Base-by-base conservation (phyloP, 306 rosid species). In the Vigna angularis region DNA sequence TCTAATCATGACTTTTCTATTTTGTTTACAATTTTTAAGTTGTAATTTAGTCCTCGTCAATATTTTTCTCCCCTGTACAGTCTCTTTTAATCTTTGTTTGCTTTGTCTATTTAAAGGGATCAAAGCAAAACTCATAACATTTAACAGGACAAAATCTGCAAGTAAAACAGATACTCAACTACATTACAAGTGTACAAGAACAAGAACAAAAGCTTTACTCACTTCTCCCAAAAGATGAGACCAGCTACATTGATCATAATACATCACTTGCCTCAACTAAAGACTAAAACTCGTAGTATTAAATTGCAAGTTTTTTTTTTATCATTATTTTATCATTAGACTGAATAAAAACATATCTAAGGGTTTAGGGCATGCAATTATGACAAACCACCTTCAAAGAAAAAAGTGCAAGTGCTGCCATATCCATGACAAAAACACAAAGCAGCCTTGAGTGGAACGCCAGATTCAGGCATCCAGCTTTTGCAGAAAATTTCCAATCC, bases 361-460 rank as follows among this genome's bases (percentile, higher is more conserved):
- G 15, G 49, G 14, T 44, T 40, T 44, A 45, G 12, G 30, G 9
- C n/a, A 16, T 62, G 11, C 3, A 30, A 61, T 45, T 42, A 69
- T 2, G 61, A 63, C 92, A 74, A 68, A 91, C 98, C 99, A 91
- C 98, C 99, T 86, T 95, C 98, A 83, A 95, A 95, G 89, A 95
- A 93, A 86, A 84, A 95, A 45, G 97, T 91, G 89, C 99, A 95
- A 66, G 99, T 95, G 70, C 90, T 93, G 59, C 98, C 99, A 93
- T 91, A 95, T 1, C 98, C 99, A 86, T 95, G 99, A 84, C 99
- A 95, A 71, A 91, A 95, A 87, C 73, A 92, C 83, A 95, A 55
- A 63, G 87, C 86, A 18, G 85, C 99, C 47, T 89, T 95, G 13
- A 91, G 80, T 59, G 79, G 85, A 82, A 89, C 86, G 14, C 84